A percentile compares a stretch with the other conserved stretches of the same genome.
These are phyloP conservation scores for Sugiyamaella sp. DNA, from an alignment of 1,139 yeast genomes.

Conservation along the genomic window DNA sequence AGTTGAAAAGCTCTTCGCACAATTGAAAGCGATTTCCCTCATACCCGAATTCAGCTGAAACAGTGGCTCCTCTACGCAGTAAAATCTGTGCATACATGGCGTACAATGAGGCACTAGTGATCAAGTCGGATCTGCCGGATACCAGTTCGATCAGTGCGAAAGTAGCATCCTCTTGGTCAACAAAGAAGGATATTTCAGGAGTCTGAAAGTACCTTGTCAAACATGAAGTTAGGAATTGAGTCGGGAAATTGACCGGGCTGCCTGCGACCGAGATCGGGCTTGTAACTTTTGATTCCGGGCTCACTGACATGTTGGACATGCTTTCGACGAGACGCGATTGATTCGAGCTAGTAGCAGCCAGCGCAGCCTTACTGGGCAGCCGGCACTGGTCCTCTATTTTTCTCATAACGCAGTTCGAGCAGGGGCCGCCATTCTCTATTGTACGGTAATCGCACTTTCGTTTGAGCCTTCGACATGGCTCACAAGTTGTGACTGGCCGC, in stretches of 20 bases:
- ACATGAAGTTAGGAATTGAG: slow-evolving; percentile 16
- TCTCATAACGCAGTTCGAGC: slow-evolving; percentile 25
- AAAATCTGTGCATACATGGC: slow-evolving; percentile 18
- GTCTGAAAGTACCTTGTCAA: slow-evolving; percentile 15
- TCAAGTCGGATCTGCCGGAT: not conserved
- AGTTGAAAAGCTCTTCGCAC: slow-evolving; percentile 13
- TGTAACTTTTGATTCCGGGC: not conserved
- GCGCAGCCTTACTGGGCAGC: slow-evolving; percentile 21
- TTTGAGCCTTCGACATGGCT: slow-evolving; percentile 23
- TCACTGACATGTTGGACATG: not conserved
- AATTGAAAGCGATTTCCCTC: slow-evolving; percentile 15
- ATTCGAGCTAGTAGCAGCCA: not conserved
- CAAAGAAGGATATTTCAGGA: slow-evolving; percentile 17
- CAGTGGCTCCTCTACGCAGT: slow-evolving; percentile 15
- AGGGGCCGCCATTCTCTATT: slow-evolving; percentile 22
- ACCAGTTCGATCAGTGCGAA: slow-evolving; percentile 4
- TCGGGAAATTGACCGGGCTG: slow-evolving; percentile 18
- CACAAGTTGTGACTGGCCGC: slow-evolving; percentile 18
- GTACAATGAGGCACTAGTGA: slow-evolving; percentile 11
- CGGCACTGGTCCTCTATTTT: slow-evolving; percentile 27
- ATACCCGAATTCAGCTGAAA: slow-evolving; percentile 10
- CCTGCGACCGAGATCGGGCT: not conserved
- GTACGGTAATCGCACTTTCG: slow-evolving; percentile 23
- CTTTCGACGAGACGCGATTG: not conserved
- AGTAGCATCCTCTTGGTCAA: slow-evolving; percentile 16